Base-by-base conservation (phyloP, 75 land plant species). In the Adiantum capillusveneris region DNA sequence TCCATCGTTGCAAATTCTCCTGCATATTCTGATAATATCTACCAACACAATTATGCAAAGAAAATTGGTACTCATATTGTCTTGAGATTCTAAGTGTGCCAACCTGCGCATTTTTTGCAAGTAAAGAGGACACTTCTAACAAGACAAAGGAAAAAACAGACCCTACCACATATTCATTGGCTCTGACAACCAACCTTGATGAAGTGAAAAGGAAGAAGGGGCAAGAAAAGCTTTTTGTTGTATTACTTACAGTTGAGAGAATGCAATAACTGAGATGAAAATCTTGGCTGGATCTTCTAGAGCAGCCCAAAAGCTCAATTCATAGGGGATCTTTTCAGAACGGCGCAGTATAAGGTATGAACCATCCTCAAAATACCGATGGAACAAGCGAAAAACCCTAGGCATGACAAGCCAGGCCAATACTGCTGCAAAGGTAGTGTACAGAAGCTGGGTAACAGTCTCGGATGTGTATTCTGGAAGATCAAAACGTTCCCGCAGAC, bases 321-420 rank as follows among this genome's bases (percentile, higher is more conserved):
- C 81, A 70, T 89, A 93, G 0, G 83, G 79, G 26, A 79, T 50
- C 25, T 72, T 56, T 18, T 62, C 75, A 31, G 36, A n/a, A 31
- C 69, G 64, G 31, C 81, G 75, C 34, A 64, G 53, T 27, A 76
- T 36, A 37, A 72, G 59, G 48, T 72, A 53, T 25, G 87, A 74
- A 14, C 87, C 70, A 43, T 68, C 72, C 59, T 65, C 62, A 13
- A 82, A 63, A 53, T 81, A 93, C 29, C 62, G 65, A 53, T 93
- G 91, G n/a, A 85, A 53, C 53, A 64, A 78, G 57, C 87, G 78
- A 31, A 93, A 74, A 52, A 93, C 14, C 70, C 57, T 79, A 7
- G 98, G 98, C 81, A 93, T 73, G 27, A 89, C 70, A 53, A 79
- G 31, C 98, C 98, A 93, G 29, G 90, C 96, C 63, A 86, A 41